phyloP scores from a whole-genome alignment of 495 filamentous ascomycete genomes.

The Eremomyces bilateralis region DNA sequence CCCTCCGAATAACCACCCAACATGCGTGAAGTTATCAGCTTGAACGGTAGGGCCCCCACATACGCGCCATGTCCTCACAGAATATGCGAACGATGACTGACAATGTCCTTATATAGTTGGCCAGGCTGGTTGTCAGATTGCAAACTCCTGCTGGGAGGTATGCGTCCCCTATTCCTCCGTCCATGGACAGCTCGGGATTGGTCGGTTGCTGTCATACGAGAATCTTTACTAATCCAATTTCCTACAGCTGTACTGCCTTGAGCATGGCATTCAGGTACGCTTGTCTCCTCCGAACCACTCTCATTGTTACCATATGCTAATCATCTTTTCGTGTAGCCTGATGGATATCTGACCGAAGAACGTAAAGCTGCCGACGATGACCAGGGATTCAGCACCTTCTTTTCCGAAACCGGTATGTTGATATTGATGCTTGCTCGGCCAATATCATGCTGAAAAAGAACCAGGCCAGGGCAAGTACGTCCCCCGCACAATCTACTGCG shows the following conservation, averaged over 20 bases:
- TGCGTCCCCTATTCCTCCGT: too few relatives aligned
- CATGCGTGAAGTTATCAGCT: constrained; percentile 98
- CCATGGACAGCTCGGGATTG: background rate
- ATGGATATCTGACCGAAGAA: constrained; percentile 97
- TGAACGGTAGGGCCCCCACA: constrained; percentile 60
- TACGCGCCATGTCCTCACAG: constrained; percentile 16
- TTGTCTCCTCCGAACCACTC: constrained; percentile 3
- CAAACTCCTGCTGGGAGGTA: constrained; percentile 99
- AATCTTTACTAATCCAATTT: constrained; percentile 4
- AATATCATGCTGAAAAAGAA: constrained; percentile 5
- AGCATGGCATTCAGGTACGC: constrained; percentile 93
- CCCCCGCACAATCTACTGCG: constrained; percentile 95
- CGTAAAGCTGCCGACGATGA: constrained; percentile 81
- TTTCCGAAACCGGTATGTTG: constrained; percentile 88
- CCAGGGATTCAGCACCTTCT: constrained; percentile 98
- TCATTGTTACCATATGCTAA: background rate
- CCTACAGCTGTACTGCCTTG: constrained; percentile 88
- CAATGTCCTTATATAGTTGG: constrained; percentile 47
- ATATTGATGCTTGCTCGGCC: background rate
- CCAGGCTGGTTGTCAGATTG: constrained; percentile 99
- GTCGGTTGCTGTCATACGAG: background rate
- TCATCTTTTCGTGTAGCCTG: constrained; percentile 38
- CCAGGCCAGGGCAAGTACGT: constrained; percentile 96
- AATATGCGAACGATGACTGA: constrained; percentile 6
- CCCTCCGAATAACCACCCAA: background rate